Evolutionary conservation across 495 filamentous ascomycete genomes (phyloP).

Genomic region (Amorphotheca resinae): DNA sequence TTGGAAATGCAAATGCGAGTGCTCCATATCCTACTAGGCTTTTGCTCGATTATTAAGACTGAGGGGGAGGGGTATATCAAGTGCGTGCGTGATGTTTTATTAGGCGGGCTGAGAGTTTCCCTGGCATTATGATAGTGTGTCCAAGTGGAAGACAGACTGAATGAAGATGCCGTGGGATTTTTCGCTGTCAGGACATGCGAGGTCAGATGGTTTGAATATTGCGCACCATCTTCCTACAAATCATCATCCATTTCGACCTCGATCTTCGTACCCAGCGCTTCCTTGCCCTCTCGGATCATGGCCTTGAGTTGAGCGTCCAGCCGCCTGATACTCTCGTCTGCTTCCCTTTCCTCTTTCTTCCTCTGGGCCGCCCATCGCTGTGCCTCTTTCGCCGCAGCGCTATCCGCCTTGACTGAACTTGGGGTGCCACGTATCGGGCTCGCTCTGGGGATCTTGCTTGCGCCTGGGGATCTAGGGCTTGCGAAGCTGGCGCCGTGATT

Average conservation of each 20-base stretch:
- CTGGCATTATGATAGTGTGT: no score
- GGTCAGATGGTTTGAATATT: neutral
- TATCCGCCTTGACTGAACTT: conserved; percentile 1
- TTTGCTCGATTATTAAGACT: no score
- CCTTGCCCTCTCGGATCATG: conserved; percentile 81
- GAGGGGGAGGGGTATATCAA: no score
- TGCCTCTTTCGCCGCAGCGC: conserved; percentile 44
- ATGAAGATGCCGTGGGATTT: neutral
- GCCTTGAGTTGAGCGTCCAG: conserved; percentile 66
- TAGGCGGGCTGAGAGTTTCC: no score
- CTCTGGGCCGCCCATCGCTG: conserved; percentile 53
- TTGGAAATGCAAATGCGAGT: no score
- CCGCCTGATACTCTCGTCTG: conserved; percentile 62
- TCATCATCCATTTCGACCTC: conserved; percentile 47
- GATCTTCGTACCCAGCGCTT: conserved; percentile 70
- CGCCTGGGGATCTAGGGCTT: conserved; percentile 27
- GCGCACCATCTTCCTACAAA: conserved; percentile 1
- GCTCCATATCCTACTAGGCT: no score
- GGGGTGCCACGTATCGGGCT: conserved; percentile 2
- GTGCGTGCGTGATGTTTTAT: no score
- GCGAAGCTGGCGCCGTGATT: conserved; percentile 42
- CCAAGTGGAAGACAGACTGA: no score
- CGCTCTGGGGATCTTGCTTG: conserved; percentile 16
- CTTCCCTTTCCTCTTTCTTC: conserved; percentile 59
- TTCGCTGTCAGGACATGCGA: neutral